A percentile compares a stretch with the other conserved stretches of the same genome.
phyloP scores from a whole-genome alignment of 306 rosid genomes.

The Dalbergia oliveri region DNA sequence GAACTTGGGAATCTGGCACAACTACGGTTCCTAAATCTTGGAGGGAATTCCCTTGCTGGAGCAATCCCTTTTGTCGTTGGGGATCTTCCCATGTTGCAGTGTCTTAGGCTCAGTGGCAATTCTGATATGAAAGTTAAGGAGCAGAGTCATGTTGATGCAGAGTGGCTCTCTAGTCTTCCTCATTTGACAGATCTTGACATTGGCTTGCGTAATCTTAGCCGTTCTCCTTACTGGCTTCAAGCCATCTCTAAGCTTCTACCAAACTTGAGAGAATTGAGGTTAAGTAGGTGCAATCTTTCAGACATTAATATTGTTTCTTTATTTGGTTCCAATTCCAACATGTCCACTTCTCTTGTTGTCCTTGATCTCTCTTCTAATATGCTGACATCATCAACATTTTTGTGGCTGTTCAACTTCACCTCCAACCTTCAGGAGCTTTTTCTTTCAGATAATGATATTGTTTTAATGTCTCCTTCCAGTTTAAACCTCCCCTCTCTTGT shows the following conservation, averaged over 20 bases:
- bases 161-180: background rate
- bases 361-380: no score
- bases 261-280: no score
- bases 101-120: conserved; percentile 1
- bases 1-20: background rate
- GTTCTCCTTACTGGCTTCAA: background rate
- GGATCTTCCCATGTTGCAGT: background rate
- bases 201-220: background rate
- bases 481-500: background rate
- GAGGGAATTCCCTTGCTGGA: background rate
- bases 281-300: no score
- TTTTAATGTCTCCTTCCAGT: background rate
- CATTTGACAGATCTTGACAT: background rate
- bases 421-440: background rate
- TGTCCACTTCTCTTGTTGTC: no score
- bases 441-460: background rate
- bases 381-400: no score
- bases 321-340: no score
- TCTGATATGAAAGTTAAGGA: background rate
- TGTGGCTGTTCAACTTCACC: background rate
- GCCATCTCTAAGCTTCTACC: no score
- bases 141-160: background rate
- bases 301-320: no score
- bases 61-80: background rate
- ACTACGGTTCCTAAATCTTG: background rate